Evolutionary conservation across 768 basidiomycete species (phyloP), one percentile per base, ranked within the genome.

Genomic region (Tephrocybe sp.): DNA sequence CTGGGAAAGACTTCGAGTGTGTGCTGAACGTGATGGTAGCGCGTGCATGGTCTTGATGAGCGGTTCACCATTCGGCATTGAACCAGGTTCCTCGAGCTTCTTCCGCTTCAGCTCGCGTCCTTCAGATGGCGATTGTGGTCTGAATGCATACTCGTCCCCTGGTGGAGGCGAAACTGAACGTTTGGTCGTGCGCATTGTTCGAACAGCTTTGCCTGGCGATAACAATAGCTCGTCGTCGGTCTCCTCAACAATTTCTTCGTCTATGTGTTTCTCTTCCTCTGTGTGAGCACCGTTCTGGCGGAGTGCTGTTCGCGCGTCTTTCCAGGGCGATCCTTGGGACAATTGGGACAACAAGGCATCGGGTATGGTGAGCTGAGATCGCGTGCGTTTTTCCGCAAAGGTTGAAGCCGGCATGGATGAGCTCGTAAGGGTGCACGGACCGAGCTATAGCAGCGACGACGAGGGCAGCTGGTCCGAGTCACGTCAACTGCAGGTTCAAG

Each of bases 291-390:
- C 44, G 24, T 43, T 45, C 27, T 54, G 55, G 51, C 64, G 65
- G 39, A 67, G 56, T 11, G 72, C 62, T 44, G 58, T 71, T 41
- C 73, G 71, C 42, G 80, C 80, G 58, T 71, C 68, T 61, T 83
- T 82, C 66, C 82, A 67, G 1, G 81, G 80, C 18, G 80, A 82
- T 24, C 68, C 64, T 27, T 72, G 69, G 25, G 78, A 66, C 39
- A 80, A 59, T 34, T 53, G 51, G 18, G 65, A 68, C 19, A 81
- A 64, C n/a, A 78, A 64, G 19, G 68, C 61, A 62, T 82, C 73
- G 22, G 77, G 68, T 22, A 79, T 62, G 24, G 69, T 67, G 54
- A 77, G 65, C 59, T 80, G 80, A 38, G 81, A 84, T 58, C 82
- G 73, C 15, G 79, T 82, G 55, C 69, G 69, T 62, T 67, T 70